Conservation (phyloP, 1,284 basidiomycete species). For the Marasmius sp. region DNA sequence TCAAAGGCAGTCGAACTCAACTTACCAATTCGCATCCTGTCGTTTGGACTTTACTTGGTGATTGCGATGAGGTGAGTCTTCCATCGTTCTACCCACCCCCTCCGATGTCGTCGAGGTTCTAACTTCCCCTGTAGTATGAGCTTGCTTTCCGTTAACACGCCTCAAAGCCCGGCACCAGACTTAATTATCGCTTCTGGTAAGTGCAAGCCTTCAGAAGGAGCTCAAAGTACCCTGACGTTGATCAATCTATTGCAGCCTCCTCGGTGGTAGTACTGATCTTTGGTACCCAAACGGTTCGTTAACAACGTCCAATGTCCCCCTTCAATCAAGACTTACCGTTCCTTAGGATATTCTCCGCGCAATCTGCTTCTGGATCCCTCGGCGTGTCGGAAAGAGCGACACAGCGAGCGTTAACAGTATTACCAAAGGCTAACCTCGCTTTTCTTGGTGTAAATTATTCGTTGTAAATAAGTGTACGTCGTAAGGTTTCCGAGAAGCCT, state of each 20-base stretch:
- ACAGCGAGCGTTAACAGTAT: not conserved
- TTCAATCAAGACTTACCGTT: not conserved
- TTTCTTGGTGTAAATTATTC: not conserved
- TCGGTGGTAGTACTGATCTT: slow-evolving; percentile 43
- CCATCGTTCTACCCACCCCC: not conserved
- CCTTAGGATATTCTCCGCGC: slow-evolving; percentile 40
- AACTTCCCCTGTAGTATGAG: slow-evolving; percentile 35
- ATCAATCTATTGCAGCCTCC: slow-evolving; percentile 29
- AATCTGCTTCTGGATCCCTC: slow-evolving; percentile 35
- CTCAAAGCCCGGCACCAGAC: slow-evolving; percentile 43
- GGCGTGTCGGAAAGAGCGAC: not conserved
- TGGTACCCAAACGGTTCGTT: slow-evolving; percentile 39
- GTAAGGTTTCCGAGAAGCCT: too few species aligned
- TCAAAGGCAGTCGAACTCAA: slow-evolving; percentile 36
- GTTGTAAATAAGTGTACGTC: too few species aligned
- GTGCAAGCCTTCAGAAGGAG: slow-evolving; percentile 4
- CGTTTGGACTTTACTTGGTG: slow-evolving; percentile 42
- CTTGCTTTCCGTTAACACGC: slow-evolving; percentile 41
- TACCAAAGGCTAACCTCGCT: not conserved
- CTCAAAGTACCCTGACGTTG: not conserved
- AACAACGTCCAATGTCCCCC: not conserved
- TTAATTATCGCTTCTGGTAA: slow-evolving; percentile 44
- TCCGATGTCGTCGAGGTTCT: not conserved
- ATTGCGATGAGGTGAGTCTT: slow-evolving; percentile 37
- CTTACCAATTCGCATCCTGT: slow-evolving; percentile 40